Percentiles rank a stretch among this genome's conserved stretches.
These are phyloP conservation scores for Erigeron philadelphicus DNA, from an alignment of 140 eudicot species.

Conservation along the genomic window DNA sequence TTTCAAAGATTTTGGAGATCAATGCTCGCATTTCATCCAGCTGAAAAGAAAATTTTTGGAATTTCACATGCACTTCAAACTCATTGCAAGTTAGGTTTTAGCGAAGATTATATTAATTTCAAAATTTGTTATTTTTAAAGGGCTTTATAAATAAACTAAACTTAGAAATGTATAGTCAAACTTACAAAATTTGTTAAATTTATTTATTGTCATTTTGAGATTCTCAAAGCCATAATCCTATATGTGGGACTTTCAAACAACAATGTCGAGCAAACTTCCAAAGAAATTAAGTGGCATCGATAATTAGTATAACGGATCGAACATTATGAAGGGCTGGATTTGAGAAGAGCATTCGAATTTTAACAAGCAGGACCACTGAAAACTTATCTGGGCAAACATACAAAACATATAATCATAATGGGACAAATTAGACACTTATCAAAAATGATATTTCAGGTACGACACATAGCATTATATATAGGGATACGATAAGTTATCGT, in stretches of 20 bases:
- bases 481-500: neutral
- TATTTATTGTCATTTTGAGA: conserved; percentile 13
- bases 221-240: conserved; percentile 1
- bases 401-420: neutral
- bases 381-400: neutral
- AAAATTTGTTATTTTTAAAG: too few relatives aligned
- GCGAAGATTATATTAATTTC: too few relatives aligned
- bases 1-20: conserved; percentile 27
- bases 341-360: neutral
- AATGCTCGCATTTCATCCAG: conserved; percentile 12
- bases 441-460: neutral
- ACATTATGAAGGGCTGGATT: neutral
- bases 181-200: too few relatives aligned
- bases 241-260: neutral
- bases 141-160: too few relatives aligned
- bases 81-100: neutral
- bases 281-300: neutral
- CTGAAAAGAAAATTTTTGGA: neutral
- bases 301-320: neutral
- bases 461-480: neutral
- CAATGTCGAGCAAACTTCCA: neutral
- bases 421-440: neutral
- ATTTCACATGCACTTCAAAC: neutral
- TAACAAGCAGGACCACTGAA: neutral
- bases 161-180: too few relatives aligned